Base-by-base conservation (phyloP, 495 filamentous ascomycete species). In the Podospora comata region DNA sequence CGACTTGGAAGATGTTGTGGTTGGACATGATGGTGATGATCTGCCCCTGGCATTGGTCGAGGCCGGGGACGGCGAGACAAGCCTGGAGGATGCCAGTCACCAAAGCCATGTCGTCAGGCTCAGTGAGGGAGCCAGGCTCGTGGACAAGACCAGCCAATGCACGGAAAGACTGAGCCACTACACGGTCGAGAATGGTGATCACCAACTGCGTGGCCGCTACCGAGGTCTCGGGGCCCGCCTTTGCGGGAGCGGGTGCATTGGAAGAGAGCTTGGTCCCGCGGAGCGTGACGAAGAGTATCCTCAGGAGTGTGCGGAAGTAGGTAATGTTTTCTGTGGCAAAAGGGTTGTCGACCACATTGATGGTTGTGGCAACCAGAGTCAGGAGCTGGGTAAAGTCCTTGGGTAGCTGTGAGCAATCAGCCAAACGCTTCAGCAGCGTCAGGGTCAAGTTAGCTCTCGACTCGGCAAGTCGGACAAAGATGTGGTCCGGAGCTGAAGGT, bases 81-180 rank as follows among this genome's bases (percentile, higher is more conserved):
- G 89, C 89, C 74, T 97, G 93, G 18, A 98, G 82, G 70, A 97
- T 89, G 6, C 90, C 92, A n/a, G 90, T 97, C 27, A 99, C 79
- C 57, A 97, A 90, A 19, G 90, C 90, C 71, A 98, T 88, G 73
- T 99, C 95, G 76, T 85, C 73, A 65, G 90, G 83, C 2, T 78
- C 79, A n/a, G 85, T 81, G 26, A 75, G 71, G 0, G 77, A 68
- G 11, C 82, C 74, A 23, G 80, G 73, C 19, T 89, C 84, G 73
- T 97, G 93, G 44, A 96, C 83, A 62, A 89, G 84, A 0, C 87
- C 85, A 6, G 90, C 91, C 30, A 97, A 82, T 5, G 90, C 87
- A 60, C 88, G 87, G 79, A 97, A 93, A 11, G 91, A 92, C 67
- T 87, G 88, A 1, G 88, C 89, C n/a, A 98, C 91, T 20, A 93